Base-by-base conservation (phyloP, 176 grass and related monocot species). In the Oropetium thomaeum region DNA sequence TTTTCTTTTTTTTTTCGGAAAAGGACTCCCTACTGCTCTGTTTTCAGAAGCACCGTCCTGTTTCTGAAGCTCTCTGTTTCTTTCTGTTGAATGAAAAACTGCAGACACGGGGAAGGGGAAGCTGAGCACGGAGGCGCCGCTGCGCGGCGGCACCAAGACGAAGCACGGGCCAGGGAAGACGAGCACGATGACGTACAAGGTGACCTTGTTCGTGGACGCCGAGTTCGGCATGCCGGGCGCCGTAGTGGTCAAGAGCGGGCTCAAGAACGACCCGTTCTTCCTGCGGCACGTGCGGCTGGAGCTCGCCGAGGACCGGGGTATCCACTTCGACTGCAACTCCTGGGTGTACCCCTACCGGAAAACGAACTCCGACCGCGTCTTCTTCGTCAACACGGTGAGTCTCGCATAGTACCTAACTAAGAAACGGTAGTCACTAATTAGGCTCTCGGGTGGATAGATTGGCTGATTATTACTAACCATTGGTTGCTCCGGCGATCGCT, bases 291-390 rank as follows among this genome's bases (percentile, higher is more conserved):
- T 92, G 19, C 81, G 58, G 8, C 67, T 99, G 10, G 15, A 67
- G 10, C 29, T 95, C 58, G 70, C 79, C 4, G 89, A 73, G 5
- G 85, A 80, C 79, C 71, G 80, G 8, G 77, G 43, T 23, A 59
- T 99, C 72, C 91, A 95, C 55, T 99, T 99, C 39, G 91, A 99
- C 23, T 99, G 96, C 87, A 90, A 92, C 84, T 99, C 96, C 4
- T 99, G 96, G 96, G 87, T 99, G 3, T 95, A 90, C 70, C 96
- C 96, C 0, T 54, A 76, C 54, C 81, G 23, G 82, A 99, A 92
- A 58, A 92, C 96, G 30, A 91, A 55, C 40, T 30, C 17, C 14
- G 91, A 95, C 62, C 96, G 96, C 52, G 23, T 99, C 37, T 99
- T 99, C 79, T 99, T 99, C 82, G 42, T 70, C 73, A 96, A 96